Percentiles rank a stretch among this genome's conserved stretches.
These are phyloP conservation scores for Wickerhamiella domercqiae DNA, from an alignment of 805 yeast genomes.

Conservation along the genomic window DNA sequence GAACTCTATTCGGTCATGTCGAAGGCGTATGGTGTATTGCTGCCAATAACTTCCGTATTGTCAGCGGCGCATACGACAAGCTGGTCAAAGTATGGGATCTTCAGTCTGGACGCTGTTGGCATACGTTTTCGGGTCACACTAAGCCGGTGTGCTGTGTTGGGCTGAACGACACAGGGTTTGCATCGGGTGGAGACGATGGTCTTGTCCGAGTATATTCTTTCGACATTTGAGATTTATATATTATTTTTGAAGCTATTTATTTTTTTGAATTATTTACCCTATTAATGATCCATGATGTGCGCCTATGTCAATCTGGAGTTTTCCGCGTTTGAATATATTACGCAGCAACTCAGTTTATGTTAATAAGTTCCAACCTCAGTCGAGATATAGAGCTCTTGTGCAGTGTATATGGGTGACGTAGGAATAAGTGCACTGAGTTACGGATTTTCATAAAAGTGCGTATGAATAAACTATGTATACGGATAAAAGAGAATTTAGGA, in stretches of 20 bases:
- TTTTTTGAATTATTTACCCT: constrained; percentile 2
- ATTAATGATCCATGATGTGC: no score
- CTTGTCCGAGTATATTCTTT: constrained; percentile 72
- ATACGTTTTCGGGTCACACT: constrained; percentile 66
- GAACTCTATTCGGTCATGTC: constrained; percentile 94
- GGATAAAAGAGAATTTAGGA: no score
- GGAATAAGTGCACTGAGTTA: no score
- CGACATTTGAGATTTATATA: constrained; percentile 23
- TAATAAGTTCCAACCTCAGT: no score
- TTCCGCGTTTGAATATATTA: no score
- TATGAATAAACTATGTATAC: background rate
- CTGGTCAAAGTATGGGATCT: constrained; percentile 88
- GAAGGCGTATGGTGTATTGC: constrained; percentile 98
- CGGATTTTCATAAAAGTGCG: no score
- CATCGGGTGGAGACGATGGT: constrained; percentile 82
- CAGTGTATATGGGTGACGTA: no score
- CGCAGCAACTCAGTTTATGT: no score
- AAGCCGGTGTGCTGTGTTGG: constrained; percentile 51
- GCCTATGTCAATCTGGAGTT: no score
- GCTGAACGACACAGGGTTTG: constrained; percentile 75
- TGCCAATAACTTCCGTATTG: constrained; percentile 87
- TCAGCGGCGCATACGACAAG: constrained; percentile 89
- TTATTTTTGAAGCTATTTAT: background rate
- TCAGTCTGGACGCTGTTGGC: constrained; percentile 86
- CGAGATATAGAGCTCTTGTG: no score